phyloP scores from a whole-genome alignment of 73 alveolate species.

The Blepharisma japonicum region DNA sequence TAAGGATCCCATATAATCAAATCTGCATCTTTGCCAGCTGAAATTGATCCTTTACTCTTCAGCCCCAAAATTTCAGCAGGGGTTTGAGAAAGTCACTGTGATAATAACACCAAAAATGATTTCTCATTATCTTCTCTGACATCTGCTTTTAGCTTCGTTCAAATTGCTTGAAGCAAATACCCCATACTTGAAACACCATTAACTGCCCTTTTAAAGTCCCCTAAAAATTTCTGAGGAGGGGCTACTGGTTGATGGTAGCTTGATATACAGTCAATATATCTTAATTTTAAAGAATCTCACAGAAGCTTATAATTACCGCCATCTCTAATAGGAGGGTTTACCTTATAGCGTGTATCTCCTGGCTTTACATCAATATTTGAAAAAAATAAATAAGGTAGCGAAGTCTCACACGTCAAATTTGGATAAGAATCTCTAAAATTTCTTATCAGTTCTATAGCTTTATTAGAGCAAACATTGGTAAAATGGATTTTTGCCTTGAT shows the following conservation, averaged over 20 bases:
- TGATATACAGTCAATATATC: slow-evolving; percentile 1
- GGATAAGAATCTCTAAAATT: not conserved
- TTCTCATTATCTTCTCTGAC: slow-evolving; percentile 18
- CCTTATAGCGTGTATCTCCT: slow-evolving; percentile 31
- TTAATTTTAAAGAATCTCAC: not conserved
- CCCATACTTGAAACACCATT: slow-evolving; percentile 18
- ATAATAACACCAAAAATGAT: not conserved
- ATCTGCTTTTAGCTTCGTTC: slow-evolving; percentile 9
- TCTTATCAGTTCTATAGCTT: not conserved
- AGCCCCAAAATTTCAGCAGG: slow-evolving; percentile 23
- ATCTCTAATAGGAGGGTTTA: slow-evolving; percentile 35
- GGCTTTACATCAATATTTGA: slow-evolving; percentile 11
- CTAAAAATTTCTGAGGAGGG: slow-evolving; percentile 3
- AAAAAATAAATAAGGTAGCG: slow-evolving; percentile 22
- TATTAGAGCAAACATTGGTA: not conserved
- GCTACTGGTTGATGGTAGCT: slow-evolving; percentile 24
- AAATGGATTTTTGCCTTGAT: not conserved
- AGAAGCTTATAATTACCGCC: not conserved
- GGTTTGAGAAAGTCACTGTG: not conserved
- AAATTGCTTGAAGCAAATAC: not conserved
- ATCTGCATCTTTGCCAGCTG: slow-evolving; percentile 18
- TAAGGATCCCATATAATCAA: slow-evolving; percentile 30
- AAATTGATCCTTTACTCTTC: slow-evolving; percentile 26
- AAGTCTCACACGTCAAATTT: slow-evolving; percentile 28
- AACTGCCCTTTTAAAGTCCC: slow-evolving; percentile 31